Percentiles rank a stretch among this genome's conserved stretches.
These are phyloP conservation scores for Globisporangium takayamanum DNA, from an alignment of 352 stramenopile species.

Conservation along the genomic window DNA sequence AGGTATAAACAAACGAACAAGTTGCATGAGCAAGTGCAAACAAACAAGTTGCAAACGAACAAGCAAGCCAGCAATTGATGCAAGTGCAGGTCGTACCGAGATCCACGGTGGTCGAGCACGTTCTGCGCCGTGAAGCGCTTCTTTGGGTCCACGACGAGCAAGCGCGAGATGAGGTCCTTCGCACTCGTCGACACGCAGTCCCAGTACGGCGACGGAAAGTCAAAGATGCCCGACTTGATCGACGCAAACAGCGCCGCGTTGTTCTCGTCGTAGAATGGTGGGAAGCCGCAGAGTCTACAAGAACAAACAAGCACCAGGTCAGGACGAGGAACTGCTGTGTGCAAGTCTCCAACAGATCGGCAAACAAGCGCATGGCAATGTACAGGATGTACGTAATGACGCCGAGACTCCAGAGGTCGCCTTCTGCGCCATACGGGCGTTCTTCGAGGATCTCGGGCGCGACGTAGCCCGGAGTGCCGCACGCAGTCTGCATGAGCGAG, in stretches of 20 bases:
- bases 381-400: slow-evolving; percentile 95
- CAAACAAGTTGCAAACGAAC: not conserved
- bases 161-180: slow-evolving; percentile 89
- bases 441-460: slow-evolving; percentile 95
- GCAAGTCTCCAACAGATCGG: not conserved
- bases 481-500: slow-evolving; percentile 92
- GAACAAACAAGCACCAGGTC: slow-evolving; percentile 33
- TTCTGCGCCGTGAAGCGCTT: slow-evolving; percentile 86
- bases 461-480: slow-evolving; percentile 95
- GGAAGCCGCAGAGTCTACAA: slow-evolving; percentile 85
- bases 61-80: not conserved
- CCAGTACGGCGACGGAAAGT: slow-evolving; percentile 94
- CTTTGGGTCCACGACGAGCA: slow-evolving; percentile 89
- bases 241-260: slow-evolving; percentile 84
- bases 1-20: not conserved
- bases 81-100: slow-evolving; percentile 23
- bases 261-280: slow-evolving; percentile 95
- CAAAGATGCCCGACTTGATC: slow-evolving; percentile 88
- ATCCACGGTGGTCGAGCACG: slow-evolving; percentile 84
- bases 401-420: slow-evolving; percentile 94
- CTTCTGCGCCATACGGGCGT: slow-evolving; percentile 89
- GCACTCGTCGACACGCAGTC: slow-evolving; percentile 85
- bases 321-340: not conserved
- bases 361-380: slow-evolving; percentile 2
- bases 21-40: not conserved